Conservation (phyloP, 768 basidiomycete genomes). For the Solioccasus polychromus region DNA sequence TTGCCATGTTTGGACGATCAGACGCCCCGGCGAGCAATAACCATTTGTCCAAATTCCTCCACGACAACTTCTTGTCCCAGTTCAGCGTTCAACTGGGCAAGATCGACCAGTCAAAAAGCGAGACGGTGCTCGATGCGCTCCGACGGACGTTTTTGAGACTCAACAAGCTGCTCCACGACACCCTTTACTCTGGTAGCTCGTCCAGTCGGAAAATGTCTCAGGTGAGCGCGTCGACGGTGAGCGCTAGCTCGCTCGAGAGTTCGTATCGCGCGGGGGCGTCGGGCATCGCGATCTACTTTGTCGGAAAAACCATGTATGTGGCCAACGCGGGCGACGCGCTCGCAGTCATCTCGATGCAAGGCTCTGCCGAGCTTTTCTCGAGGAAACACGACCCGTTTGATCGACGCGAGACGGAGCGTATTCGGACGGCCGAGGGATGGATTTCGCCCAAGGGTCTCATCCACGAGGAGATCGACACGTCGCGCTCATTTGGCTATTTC, state of each 20-base stretch:
- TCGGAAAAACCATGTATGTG: slow-evolving; percentile 75
- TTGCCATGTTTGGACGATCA: slow-evolving; percentile 92
- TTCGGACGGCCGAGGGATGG: slow-evolving; percentile 91
- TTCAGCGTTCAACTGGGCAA: slow-evolving; percentile 59
- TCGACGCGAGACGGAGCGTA: slow-evolving; percentile 77
- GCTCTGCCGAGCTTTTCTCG: slow-evolving; percentile 71
- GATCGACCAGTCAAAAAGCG: slow-evolving; percentile 35
- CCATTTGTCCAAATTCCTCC: slow-evolving; percentile 76
- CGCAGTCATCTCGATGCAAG: slow-evolving; percentile 80
- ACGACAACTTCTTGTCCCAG: slow-evolving; percentile 69
- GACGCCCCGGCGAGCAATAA: slow-evolving; percentile 58
- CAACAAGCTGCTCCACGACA: slow-evolving; percentile 78
- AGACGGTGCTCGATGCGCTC: slow-evolving; percentile 71
- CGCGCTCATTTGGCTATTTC: slow-evolving; percentile 93
- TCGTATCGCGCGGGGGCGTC: slow-evolving; percentile 74
- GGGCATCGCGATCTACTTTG: slow-evolving; percentile 83
- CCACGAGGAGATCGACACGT: slow-evolving; percentile 88
- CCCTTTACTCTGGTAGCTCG: slow-evolving; percentile 43
- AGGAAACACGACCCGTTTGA: slow-evolving; percentile 89
- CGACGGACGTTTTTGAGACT: slow-evolving; percentile 85
- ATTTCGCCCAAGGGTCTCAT: slow-evolving; percentile 87
- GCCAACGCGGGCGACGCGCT: slow-evolving; percentile 89
- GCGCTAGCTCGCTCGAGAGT: slow-evolving; percentile 37
- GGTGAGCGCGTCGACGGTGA: slow-evolving; percentile 46
- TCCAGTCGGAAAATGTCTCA: slow-evolving; percentile 70